Base-by-base conservation (phyloP, 2,329 filamentous ascomycete genomes). In the Colletotrichum agaves region DNA sequence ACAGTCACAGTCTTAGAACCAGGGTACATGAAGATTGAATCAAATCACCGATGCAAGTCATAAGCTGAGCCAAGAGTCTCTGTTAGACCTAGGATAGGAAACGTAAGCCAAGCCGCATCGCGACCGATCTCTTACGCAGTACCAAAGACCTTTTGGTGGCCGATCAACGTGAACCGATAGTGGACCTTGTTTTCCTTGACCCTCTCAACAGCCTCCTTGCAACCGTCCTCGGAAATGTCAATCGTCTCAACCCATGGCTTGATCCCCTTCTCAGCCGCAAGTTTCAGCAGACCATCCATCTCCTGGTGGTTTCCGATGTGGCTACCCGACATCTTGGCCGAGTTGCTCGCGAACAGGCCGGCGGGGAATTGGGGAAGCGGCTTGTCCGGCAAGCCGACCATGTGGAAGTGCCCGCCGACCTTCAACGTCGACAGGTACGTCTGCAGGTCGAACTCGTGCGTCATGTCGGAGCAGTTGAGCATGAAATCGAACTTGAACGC, bases 151-250 rank as follows among this genome's bases (percentile, higher is more conserved):
- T 91, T 88, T 72, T 92, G 88, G 72, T 86, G 92, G 10, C 87
- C 87, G 12, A 87, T 88, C 73, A 94, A 77, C 0, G 91, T 92
- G 73, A 93, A 90, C 44, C 92, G 84, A 76, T 93, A 95, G 37
- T 85, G 85, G 13, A 94, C 90, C 76, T 92, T 87, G 72, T 91
- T 91, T 70, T 87, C 88, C 74, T 91, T 88, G 57, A 94, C 86
- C 71, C 89, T 84, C 76, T 89, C 84, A 17, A 93, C 86, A 0
- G 88, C 91, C 80, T 93, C 85, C 77, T 89, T 89, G 75, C 91
- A 90, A 0, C 88, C 90, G 71, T 88, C 83, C 74, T 89, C 90
- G 7, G 86, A 87, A 57, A 93, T 88, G 27, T 88, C 82, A n/a
- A 92, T 81, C 27, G 87, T 82, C 75, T 90, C 82, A 19, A 91